These are phyloP conservation scores for Tephrocybe sp. DNA, from an alignment of 768 basidiomycete species.

Conservation along the genomic window DNA sequence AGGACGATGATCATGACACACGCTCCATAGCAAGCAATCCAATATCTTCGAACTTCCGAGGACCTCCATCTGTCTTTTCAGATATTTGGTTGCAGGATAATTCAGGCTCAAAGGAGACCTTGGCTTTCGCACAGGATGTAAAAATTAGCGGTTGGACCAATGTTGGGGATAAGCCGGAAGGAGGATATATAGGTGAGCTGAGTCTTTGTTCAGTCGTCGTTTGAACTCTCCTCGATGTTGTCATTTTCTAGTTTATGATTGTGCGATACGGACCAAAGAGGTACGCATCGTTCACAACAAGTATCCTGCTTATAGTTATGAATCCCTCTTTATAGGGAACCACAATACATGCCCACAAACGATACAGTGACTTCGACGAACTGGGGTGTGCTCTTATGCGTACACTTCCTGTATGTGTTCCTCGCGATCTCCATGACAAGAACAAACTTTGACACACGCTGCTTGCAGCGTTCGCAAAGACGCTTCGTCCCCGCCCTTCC, in stretches of 20 bases:
- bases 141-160: conserved; percentile 68
- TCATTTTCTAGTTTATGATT: conserved; percentile 58
- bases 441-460: neutral
- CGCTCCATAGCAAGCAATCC: conserved; percentile 19
- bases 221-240: neutral
- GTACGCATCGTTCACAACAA: conserved; percentile 12
- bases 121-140: conserved; percentile 62
- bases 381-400: conserved; percentile 45
- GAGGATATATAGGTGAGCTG: conserved; percentile 61
- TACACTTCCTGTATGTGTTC: conserved; percentile 47
- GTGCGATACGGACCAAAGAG: conserved; percentile 66
- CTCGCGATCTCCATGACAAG: neutral
- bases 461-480: conserved; percentile 27
- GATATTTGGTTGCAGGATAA: conserved; percentile 73
- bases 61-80: conserved; percentile 57
- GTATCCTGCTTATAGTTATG: neutral
- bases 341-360: conserved; percentile 60
- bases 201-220: neutral
- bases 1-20: conserved; percentile 16
- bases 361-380: conserved; percentile 64
- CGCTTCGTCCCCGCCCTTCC: conserved; percentile 58
- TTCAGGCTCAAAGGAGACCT: conserved; percentile 47
- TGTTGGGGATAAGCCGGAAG: conserved; percentile 63
- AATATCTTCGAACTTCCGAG: conserved; percentile 23
- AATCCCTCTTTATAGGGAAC: conserved; percentile 40